phyloP scores from a whole-genome alignment of 129 eudicot genomes.

The Helianthus tuberosus region DNA sequence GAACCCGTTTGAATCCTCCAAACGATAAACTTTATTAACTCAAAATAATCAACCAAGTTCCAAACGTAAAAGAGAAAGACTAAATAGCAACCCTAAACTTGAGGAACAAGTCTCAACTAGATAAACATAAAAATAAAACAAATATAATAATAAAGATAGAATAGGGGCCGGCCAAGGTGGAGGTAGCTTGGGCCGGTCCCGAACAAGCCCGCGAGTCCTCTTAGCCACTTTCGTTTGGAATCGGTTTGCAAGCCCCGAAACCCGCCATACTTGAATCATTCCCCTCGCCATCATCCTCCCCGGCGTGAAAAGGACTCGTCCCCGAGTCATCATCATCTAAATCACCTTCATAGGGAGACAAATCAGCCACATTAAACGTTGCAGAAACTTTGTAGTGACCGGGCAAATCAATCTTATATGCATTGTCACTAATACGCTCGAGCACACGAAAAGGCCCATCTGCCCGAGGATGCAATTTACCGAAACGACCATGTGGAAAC shows the following conservation, averaged over 20 bases:
- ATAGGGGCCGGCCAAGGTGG: too few relatives aligned
- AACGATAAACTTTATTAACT: too few relatives aligned
- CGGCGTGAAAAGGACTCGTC: neutral
- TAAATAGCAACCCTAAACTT: neutral
- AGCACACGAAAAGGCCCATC: neutral
- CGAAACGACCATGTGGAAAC: neutral
- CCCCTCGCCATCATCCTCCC: slow-evolving; percentile 1
- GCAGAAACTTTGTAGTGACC: neutral
- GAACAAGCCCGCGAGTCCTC: neutral
- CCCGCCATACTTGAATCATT: neutral
- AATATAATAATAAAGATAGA: neutral
- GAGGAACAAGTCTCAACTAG: neutral
- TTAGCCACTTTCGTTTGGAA: neutral
- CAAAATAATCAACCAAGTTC: neutral
- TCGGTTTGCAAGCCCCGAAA: neutral
- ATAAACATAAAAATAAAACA: neutral
- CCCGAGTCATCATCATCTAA: neutral
- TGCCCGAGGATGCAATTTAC: neutral
- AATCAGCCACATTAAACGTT: neutral
- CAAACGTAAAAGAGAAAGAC: too few relatives aligned
- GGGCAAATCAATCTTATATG: neutral
- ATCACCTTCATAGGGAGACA: neutral
- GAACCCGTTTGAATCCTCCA: neutral
- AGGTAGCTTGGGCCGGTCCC: neutral
- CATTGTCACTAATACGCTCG: neutral